These are phyloP conservation scores for Trichoderma guizhouense DNA, from an alignment of 2,329 filamentous ascomycete species.

Conservation along the genomic window DNA sequence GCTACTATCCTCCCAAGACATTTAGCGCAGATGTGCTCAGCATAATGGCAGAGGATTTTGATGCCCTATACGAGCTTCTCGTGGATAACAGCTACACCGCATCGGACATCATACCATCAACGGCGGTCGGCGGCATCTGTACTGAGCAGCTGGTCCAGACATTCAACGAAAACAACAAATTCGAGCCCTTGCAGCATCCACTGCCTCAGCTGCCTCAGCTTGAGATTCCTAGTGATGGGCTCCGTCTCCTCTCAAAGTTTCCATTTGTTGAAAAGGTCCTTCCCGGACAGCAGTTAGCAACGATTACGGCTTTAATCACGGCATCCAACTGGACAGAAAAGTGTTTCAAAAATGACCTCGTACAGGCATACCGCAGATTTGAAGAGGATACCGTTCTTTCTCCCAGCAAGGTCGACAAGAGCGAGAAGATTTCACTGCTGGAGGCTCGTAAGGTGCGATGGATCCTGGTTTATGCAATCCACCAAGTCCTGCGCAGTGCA, in stretches of 20 bases:
- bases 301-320: slow-evolving; percentile 50
- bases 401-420: slow-evolving; percentile 52
- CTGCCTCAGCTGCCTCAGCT: slow-evolving; percentile 63
- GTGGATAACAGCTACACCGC: slow-evolving; percentile 58
- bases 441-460: slow-evolving; percentile 76
- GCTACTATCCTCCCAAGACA: slow-evolving; percentile 65
- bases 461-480: slow-evolving; percentile 69
- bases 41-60: slow-evolving; percentile 66
- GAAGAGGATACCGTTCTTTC: slow-evolving; percentile 57
- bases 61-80: slow-evolving; percentile 66
- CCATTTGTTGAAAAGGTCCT: slow-evolving; percentile 40
- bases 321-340: slow-evolving; percentile 47
- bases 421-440: slow-evolving; percentile 49
- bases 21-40: slow-evolving; percentile 48
- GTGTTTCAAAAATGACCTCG: slow-evolving; percentile 51
- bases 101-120: slow-evolving; percentile 47
- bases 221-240: slow-evolving; percentile 25
- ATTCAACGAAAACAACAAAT: slow-evolving; percentile 62
- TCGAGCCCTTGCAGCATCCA: slow-evolving; percentile 58
- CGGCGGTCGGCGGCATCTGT: slow-evolving; percentile 65
- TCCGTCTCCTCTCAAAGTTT: slow-evolving; percentile 42
- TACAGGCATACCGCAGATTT: slow-evolving; percentile 66
- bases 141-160: slow-evolving; percentile 63
- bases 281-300: slow-evolving; percentile 46
- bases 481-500: slow-evolving; percentile 68